Evolutionary conservation across 2,329 filamentous ascomycete species (phyloP).

Genomic region (Botryotinia narcissicola): DNA sequence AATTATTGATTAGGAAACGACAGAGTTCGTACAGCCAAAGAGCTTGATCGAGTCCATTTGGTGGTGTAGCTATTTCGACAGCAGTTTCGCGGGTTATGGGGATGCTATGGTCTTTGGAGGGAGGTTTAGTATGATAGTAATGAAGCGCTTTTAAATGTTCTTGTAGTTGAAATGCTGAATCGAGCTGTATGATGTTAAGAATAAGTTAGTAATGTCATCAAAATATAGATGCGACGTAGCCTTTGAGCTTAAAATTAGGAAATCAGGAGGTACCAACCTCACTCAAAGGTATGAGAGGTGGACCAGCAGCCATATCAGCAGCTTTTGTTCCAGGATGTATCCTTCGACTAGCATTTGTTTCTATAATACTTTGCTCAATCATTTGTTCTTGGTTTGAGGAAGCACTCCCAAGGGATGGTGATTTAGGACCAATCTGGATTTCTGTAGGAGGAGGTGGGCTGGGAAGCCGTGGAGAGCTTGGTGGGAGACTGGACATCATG

Average conservation of each 20-base stretch:
- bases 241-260: constrained; percentile 3
- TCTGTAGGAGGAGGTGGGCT: constrained; percentile 94
- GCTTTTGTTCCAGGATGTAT: constrained; percentile 91
- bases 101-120: constrained; percentile 55
- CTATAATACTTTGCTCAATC: constrained; percentile 60
- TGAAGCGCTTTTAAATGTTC: constrained; percentile 95
- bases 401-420: constrained; percentile 63
- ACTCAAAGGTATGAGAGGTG: constrained; percentile 78
- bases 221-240: constrained; percentile 18
- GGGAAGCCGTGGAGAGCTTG: constrained; percentile 86
- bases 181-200: constrained; percentile 59
- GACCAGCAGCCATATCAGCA: constrained; percentile 89
- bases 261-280: constrained; percentile 59
- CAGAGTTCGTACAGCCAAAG: constrained; percentile 98
- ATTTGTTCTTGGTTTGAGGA: constrained; percentile 56
- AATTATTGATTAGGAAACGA: constrained; percentile 91
- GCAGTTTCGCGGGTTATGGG: constrained; percentile 77
- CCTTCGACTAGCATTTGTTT: constrained; percentile 74
- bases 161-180: constrained; percentile 95
- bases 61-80: constrained; percentile 72
- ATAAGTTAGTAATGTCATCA: constrained; percentile 26
- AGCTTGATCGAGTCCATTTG: constrained; percentile 76
- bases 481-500: constrained; percentile 49
- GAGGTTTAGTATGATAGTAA: constrained; percentile 70
- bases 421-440: constrained; percentile 82